Conservation (phyloP, 257 asterid genomes). For the Ilex aquifolium region DNA sequence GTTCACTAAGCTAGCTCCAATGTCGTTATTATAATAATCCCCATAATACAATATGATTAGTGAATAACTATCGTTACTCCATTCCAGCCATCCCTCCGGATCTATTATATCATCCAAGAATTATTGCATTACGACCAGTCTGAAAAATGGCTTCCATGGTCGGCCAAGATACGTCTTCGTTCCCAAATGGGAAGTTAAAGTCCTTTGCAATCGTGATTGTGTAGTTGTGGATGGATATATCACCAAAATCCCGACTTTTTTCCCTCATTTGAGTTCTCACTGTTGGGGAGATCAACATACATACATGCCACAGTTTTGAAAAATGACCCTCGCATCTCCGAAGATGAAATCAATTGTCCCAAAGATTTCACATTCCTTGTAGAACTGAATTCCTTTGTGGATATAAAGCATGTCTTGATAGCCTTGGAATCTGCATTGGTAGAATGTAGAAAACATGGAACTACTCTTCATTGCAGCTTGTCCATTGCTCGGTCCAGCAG, state of each 20-base stretch:
- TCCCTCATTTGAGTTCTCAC: not conserved
- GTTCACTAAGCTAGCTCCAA: not conserved
- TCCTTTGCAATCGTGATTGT: not conserved
- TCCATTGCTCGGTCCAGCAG: too few relatives aligned
- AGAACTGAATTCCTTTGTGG: constrained; percentile 3
- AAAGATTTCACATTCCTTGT: constrained; percentile 1
- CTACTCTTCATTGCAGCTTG: too few relatives aligned
- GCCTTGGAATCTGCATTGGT: too few relatives aligned
- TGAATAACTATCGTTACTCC: not conserved
- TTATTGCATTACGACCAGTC: not conserved
- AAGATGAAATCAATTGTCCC: constrained; percentile 19
- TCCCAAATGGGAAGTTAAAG: too few relatives aligned
- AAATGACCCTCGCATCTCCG: constrained; percentile 4
- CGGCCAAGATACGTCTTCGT: constrained; percentile 2
- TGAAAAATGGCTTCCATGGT: constrained; percentile 5
- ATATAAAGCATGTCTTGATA: constrained; percentile 13
- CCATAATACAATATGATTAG: not conserved
- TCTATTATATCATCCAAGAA: not conserved
- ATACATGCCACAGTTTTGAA: constrained; percentile 9
- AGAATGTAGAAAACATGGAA: too few relatives aligned
- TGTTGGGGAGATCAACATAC: not conserved
- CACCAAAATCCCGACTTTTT: constrained; percentile 4
- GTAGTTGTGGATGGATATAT: too few relatives aligned
- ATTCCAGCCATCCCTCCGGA: constrained; percentile 12
- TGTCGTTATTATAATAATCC: constrained; percentile 8